Evolutionary conservation across 2,329 filamentous ascomycete species (phyloP).

Genomic region (Nigrospora sphaerica): DNA sequence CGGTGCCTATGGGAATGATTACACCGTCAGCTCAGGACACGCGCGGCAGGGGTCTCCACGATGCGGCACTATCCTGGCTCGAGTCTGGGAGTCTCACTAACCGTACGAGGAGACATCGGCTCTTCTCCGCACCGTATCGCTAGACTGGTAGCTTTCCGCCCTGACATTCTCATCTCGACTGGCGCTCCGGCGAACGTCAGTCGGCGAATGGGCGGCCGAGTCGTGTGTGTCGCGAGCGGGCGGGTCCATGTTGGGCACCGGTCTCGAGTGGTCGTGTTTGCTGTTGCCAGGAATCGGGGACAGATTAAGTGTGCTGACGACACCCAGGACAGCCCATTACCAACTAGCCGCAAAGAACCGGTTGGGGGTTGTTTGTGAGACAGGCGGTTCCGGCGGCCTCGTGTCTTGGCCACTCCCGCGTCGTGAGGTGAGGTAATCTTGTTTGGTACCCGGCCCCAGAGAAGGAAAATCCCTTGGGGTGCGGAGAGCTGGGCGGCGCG

Average conservation of each 20-base stretch:
- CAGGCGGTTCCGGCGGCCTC: too few relatives aligned
- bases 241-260: slow-evolving; percentile 33
- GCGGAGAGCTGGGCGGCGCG: too few relatives aligned
- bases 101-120: slow-evolving; percentile 16
- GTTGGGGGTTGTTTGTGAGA: too few relatives aligned
- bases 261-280: not conserved
- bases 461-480: too few relatives aligned
- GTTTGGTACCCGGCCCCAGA: too few relatives aligned
- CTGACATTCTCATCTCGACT: slow-evolving; percentile 33
- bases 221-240: slow-evolving; percentile 29
- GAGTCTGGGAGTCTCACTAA: slow-evolving; percentile 2
- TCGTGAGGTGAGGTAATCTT: too few relatives aligned
- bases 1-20: slow-evolving; percentile 19
- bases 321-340: too few relatives aligned
- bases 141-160: slow-evolving; percentile 50
- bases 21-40: slow-evolving; percentile 12
- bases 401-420: too few relatives aligned
- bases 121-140: slow-evolving; percentile 52
- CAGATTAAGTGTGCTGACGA: too few relatives aligned
- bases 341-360: too few relatives aligned
- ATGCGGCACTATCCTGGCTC: not conserved
- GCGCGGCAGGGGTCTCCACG: not conserved
- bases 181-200: slow-evolving; percentile 38
- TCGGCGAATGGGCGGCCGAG: slow-evolving; percentile 35
- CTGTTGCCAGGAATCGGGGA: too few relatives aligned